Base-by-base conservation (phyloP, 371 early-diverging fungal species). In the Saksenaea vasiformis region DNA sequence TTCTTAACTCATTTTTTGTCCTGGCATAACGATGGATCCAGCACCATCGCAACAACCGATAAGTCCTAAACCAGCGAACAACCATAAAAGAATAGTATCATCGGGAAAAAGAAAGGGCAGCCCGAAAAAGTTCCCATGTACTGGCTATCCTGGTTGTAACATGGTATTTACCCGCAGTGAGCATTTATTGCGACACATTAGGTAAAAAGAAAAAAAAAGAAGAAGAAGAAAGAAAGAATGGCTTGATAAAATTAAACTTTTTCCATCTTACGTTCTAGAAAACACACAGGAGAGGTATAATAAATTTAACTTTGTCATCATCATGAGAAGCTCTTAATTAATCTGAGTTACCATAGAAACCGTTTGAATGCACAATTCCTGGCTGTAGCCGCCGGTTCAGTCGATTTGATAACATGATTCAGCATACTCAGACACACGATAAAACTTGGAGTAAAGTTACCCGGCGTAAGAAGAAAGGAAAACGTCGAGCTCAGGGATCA, bases 141-240 rank as follows among this genome's bases (percentile, higher is more conserved):
- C 79, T 39, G 83, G 80, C 11, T 83, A 73, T 60, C 79, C 79
- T 35, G 72, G 77, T 37, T 83, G 83, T 44, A 75, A 77, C 28
- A 83, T 83, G 83, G 79, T 83, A 1, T 83, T 83, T 58, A 78
- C 83, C 26, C 72, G 83, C 44, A 80, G 80, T 37, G 83, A 83
- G 34, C 83, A 83, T 68, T 72, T 83, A 28, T 80, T 80, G 0
- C 75, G 83, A 51, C 83, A 83, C 60, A 77, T 77, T 28, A 73
- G 83, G 70, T 73, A 64, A 17, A 56, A 64, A 13, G n/a, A n/a
- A n/a, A n/a, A n/a, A n/a, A n/a, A n/a, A 31, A 31, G 31, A 31
- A 31, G 31, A 31, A 31, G 7, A 31, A 7, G 7, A 7, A 31
- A 31, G 2, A 31, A 24, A 43, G 19, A 17, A 22, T 53, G 47